Percentiles rank a stretch among this genome's conserved stretches.
Evolutionary conservation across 179 eudicot genomes (phyloP).

Genomic region (Drosera spatulata): DNA sequence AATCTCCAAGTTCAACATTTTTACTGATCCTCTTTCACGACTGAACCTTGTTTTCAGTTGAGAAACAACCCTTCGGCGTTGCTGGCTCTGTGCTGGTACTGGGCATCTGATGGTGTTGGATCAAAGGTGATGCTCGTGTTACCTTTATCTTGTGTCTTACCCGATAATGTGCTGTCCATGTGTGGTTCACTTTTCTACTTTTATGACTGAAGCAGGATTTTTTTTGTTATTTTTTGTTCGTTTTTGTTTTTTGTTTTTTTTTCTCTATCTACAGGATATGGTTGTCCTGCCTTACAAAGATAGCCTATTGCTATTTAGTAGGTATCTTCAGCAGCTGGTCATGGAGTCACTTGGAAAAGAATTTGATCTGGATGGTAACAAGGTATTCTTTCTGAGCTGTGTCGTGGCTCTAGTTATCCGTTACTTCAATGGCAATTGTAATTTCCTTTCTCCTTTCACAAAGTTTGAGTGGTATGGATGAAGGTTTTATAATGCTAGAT

Average conservation of each 20-base stretch:
- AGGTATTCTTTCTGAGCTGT: conserved; percentile 30
- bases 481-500: no score
- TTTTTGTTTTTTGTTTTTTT: not conserved
- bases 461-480: no score
- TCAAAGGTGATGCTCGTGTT: conserved; percentile 53
- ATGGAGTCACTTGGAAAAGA: conserved; percentile 99
- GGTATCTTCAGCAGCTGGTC: conserved; percentile 95
- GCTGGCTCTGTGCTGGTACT: conserved; percentile 92
- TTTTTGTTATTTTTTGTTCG: no score
- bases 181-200: no score
- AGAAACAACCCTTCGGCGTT: conserved; percentile 81
- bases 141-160: not conserved
- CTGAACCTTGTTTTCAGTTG: conserved; percentile 25
- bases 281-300: conserved; percentile 99
- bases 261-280: conserved; percentile 58
- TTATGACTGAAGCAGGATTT: no score
- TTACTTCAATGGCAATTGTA: no score
- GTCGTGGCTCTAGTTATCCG: no score
- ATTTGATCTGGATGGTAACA: conserved; percentile 89
- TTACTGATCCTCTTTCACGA: no score
- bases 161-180: no score
- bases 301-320: conserved; percentile 83
- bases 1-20: no score
- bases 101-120: conserved; percentile 96
- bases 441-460: no score